Percentiles rank a stretch among this genome's conserved stretches.
Evolutionary conservation across 345 rosid genomes (phyloP).

Genomic region (Alliaria petiolata): DNA sequence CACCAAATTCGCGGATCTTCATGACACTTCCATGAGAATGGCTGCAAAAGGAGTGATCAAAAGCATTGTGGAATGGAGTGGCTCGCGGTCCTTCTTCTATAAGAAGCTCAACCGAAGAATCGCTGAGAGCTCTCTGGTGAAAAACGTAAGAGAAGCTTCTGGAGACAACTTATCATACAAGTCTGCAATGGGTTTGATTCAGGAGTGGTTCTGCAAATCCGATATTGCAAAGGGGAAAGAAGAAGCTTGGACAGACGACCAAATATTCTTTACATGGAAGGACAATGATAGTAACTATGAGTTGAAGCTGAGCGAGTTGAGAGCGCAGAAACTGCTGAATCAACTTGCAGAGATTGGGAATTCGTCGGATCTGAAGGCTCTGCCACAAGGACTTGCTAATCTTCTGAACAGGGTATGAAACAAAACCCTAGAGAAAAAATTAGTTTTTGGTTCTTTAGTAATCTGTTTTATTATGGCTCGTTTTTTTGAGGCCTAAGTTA

Average conservation of each 20-base stretch:
- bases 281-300: constrained; percentile 52
- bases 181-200: constrained; percentile 61
- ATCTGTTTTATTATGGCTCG: not conserved
- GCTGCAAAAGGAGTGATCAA: constrained; percentile 89
- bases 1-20: constrained; percentile 92
- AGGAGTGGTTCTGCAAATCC: constrained; percentile 77
- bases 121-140: constrained; percentile 67
- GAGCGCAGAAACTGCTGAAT: constrained; percentile 68
- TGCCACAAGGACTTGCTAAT: constrained; percentile 83
- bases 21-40: constrained; percentile 91
- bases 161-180: constrained; percentile 62
- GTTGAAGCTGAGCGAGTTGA: constrained; percentile 59
- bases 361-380: constrained; percentile 73
- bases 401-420: constrained; percentile 77
- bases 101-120: constrained; percentile 71
- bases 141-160: constrained; percentile 56
- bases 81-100: constrained; percentile 68
- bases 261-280: constrained; percentile 84
- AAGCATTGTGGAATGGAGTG: constrained; percentile 82
- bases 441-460: too few relatives aligned
- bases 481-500: constrained; percentile 2
- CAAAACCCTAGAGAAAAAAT: too few relatives aligned
- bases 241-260: constrained; percentile 75
- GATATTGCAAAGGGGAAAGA: constrained; percentile 46
- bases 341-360: constrained; percentile 64